Percentiles rank a stretch among this genome's conserved stretches.
Evolutionary conservation across 2,329 filamentous ascomycete genomes (phyloP).

Genomic region (Hypoxylon sp.): DNA sequence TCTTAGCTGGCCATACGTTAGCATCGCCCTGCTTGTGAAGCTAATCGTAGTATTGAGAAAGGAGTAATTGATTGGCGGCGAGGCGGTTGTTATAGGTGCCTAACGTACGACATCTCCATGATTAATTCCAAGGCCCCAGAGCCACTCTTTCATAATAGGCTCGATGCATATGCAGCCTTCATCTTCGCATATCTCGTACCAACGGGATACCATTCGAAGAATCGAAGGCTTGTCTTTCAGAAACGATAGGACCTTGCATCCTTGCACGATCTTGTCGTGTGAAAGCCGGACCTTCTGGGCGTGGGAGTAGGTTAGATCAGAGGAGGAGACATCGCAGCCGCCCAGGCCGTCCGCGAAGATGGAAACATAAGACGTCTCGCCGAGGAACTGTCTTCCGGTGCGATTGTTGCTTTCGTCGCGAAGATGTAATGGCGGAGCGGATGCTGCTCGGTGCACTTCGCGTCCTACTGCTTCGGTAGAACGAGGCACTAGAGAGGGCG

Average conservation of each 20-base stretch:
- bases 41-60: neutral
- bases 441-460: slow-evolving; percentile 48
- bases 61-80: neutral
- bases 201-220: slow-evolving; percentile 47
- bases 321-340: slow-evolving; percentile 45
- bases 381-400: slow-evolving; percentile 48
- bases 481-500: slow-evolving; percentile 21
- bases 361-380: slow-evolving; percentile 49
- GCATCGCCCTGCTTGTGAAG: neutral
- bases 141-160: slow-evolving; percentile 52
- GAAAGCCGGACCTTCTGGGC: slow-evolving; percentile 46
- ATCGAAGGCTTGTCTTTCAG: slow-evolving; percentile 49
- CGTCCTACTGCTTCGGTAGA: slow-evolving; percentile 31
- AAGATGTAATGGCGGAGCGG: slow-evolving; percentile 48
- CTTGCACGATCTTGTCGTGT: slow-evolving; percentile 49
- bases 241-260: slow-evolving; percentile 50
- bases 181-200: slow-evolving; percentile 49
- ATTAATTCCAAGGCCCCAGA: slow-evolving; percentile 46
- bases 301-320: slow-evolving; percentile 44
- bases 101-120: slow-evolving; percentile 45
- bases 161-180: slow-evolving; percentile 45
- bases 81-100: slow-evolving; percentile 10
- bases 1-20: slow-evolving; percentile 40
- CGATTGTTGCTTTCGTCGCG: slow-evolving; percentile 36
- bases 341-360: slow-evolving; percentile 51